Conservation (phyloP, 345 rosid species). For the Moringa oleifera region DNA sequence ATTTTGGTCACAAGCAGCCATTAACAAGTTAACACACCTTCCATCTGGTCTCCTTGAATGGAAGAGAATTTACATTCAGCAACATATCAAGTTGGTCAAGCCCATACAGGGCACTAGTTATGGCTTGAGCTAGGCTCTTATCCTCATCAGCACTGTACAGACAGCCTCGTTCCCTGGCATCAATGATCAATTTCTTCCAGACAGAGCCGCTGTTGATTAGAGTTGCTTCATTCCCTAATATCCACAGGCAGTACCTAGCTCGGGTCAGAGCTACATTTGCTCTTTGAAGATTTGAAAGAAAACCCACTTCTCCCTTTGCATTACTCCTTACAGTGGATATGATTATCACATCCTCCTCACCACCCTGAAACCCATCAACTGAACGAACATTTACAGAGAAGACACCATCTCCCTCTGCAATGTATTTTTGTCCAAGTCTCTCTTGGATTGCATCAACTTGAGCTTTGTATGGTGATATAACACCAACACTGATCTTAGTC, state of each 20-base stretch:
- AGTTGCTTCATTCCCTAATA: slow-evolving; percentile 41
- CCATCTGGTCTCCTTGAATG: slow-evolving; percentile 29
- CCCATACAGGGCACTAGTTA: slow-evolving; percentile 20
- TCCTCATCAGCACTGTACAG: slow-evolving; percentile 36
- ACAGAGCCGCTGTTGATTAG: slow-evolving; percentile 23
- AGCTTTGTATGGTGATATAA: slow-evolving; percentile 50
- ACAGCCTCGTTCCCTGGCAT: slow-evolving; percentile 31
- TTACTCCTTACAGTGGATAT: slow-evolving; percentile 50
- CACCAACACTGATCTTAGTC: slow-evolving; percentile 30
- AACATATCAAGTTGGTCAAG: slow-evolving; percentile 21
- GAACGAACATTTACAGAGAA: slow-evolving; percentile 34
- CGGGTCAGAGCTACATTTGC: slow-evolving; percentile 40
- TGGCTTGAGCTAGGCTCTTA: slow-evolving; percentile 18
- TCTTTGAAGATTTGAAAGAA: slow-evolving; percentile 31
- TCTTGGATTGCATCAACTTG: slow-evolving; percentile 44
- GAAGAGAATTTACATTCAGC: slow-evolving; percentile 13
- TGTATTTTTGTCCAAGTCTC: slow-evolving; percentile 23
- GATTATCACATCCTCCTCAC: slow-evolving; percentile 46
- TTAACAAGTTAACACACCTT: slow-evolving; percentile 11
- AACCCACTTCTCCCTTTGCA: slow-evolving; percentile 31
- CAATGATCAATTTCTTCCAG: slow-evolving; percentile 28
- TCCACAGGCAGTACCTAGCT: slow-evolving; percentile 49
- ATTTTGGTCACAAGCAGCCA: neutral
- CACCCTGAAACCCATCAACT: slow-evolving; percentile 50
- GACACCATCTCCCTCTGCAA: neutral